A percentile compares a stretch with the other conserved stretches of the same genome.
Evolutionary conservation across 2,329 filamentous ascomycete species (phyloP).

Genomic region (Ascochyta rabiei): DNA sequence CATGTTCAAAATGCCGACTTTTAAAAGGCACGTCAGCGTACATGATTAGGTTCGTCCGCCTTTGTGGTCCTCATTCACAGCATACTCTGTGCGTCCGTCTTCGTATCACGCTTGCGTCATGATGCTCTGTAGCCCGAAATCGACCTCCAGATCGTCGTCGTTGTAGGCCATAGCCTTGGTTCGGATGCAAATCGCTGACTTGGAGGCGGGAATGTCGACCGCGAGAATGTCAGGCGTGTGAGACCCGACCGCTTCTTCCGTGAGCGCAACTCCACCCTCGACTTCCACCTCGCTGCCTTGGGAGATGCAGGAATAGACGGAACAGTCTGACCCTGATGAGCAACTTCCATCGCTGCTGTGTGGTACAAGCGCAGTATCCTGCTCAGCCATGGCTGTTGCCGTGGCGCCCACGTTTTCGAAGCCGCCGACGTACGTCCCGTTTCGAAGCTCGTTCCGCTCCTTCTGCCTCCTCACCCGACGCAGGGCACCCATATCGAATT

Average conservation of each 20-base stretch:
- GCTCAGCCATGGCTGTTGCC: not conserved
- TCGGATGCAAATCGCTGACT: constrained; percentile 5
- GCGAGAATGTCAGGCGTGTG: constrained; percentile 48
- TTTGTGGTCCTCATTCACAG: not conserved
- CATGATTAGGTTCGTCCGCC: not conserved
- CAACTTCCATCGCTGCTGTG: constrained; percentile 4
- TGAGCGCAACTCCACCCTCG: constrained; percentile 60
- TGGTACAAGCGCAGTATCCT: not conserved
- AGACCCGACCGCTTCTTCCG: constrained; percentile 61
- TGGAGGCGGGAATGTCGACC: not conserved
- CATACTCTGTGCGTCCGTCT: not conserved
- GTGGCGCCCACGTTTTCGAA: constrained; percentile 20
- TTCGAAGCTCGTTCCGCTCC: constrained; percentile 30
- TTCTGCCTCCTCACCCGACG: constrained; percentile 36
- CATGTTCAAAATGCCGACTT: not conserved
- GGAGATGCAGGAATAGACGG: constrained; percentile 30
- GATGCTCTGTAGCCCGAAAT: constrained; percentile 26
- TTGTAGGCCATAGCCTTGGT: constrained; percentile 4
- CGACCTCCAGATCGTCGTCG: constrained; percentile 9
- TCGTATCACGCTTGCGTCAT: constrained; percentile 36
- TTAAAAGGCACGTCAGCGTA: constrained; percentile 6
- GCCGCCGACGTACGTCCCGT: constrained; percentile 22
- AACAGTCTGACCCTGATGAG: constrained; percentile 26
- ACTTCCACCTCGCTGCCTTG: constrained; percentile 54
- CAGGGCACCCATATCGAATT: constrained; percentile 37